phyloP scores from a whole-genome alignment of 225 moss, liverwort and hornwort species.

The Pseudisothecium myosuroides region DNA sequence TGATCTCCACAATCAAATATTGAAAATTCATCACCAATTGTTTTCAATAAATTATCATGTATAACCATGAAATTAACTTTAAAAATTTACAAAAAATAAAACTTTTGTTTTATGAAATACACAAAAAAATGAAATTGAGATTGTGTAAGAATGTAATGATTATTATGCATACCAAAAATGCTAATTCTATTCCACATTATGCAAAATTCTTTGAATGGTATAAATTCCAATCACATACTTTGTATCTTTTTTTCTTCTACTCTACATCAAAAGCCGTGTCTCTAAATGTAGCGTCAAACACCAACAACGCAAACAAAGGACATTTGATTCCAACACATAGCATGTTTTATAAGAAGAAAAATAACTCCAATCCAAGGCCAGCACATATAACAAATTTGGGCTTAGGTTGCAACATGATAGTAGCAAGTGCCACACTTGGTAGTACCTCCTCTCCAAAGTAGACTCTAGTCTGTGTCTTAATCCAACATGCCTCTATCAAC shows the following conservation, averaged over 20 bases:
- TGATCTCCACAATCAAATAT: neutral
- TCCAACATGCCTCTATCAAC: neutral
- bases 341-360: neutral
- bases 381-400: neutral
- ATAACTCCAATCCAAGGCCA: neutral
- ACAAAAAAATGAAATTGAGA: too few relatives aligned
- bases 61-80: rapidly evolving
- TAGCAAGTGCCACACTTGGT: neutral
- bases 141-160: neutral
- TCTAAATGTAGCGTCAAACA: neutral
- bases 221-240: neutral
- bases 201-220: neutral
- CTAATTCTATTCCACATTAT: neutral
- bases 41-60: too few relatives aligned
- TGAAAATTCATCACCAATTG: neutral
- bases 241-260: neutral
- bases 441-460: neutral
- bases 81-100: neutral
- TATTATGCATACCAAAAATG: neutral
- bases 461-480: neutral
- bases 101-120: too few relatives aligned
- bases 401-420: neutral
- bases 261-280: neutral
- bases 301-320: neutral
- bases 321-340: neutral